Base-by-base conservation (phyloP, 1,139 yeast species). In the Hyphopichia burtonii region DNA sequence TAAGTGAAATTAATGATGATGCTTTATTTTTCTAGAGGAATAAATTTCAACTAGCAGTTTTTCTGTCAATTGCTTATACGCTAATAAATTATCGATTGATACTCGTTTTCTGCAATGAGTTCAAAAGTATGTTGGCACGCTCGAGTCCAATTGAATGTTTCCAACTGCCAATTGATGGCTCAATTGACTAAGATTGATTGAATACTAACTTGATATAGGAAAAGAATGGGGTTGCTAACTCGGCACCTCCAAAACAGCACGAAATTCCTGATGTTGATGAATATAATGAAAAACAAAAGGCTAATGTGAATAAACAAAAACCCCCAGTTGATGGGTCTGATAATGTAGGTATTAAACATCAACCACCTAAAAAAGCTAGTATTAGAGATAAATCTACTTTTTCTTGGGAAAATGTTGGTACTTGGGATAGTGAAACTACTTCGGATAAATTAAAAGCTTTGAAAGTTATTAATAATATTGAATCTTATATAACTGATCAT, bases 401-500 rank as follows among this genome's bases (percentile, higher is more conserved):
- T 44, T 61, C 72, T 15, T 73, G 78, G 78, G 45, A 54, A 41
- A 57, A 64, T 27, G 67, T 73, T 18, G 78, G 76, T n/a, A 54
- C 60, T 30, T 73, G 78, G 78, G 62, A 66, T 36, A 38, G 49
- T 3, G 51, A 49, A 10, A 45, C 48, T 7, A 28, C 31, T 31
- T 27, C 40, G 4, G 71, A 68, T 44, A 72, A 71, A 44, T 37
- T 41, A 30, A 44, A 54, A 14, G 50, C 64, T 10, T 57, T 70
- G 47, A 46, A 55, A 31, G 47, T 49, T 20, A 44, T 65, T 38
- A 64, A 61, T 42, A 48, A 51, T 23, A 56, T 84, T 33, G 82
- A 80, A 55, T 66, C 75, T n/a, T 86, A 83, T 50, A 79, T 86
- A 31, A 57, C 72, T 41, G 91, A 86, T 60, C 84, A 77, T 45